These are phyloP conservation scores for Plasmodium malariae DNA, from an alignment of 169 alveolate genomes.

Conservation along the genomic window DNA sequence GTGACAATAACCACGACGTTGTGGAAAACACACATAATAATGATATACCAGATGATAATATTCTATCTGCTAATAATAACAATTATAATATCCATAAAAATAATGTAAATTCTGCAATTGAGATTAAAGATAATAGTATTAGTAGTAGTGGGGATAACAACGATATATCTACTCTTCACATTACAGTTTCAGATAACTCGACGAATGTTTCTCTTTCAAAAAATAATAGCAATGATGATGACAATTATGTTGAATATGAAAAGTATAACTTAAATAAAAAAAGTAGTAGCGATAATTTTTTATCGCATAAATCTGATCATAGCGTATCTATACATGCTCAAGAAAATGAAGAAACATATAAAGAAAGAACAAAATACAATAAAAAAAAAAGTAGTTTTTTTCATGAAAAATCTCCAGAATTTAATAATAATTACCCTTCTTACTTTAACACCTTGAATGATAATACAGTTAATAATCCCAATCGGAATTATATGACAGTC, in stretches of 20 bases:
- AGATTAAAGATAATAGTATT: neutral
- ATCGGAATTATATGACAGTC: neutral
- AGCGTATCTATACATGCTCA: neutral
- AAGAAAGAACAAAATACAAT: constrained; percentile 52
- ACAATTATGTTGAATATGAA: no score
- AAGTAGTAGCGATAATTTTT: neutral
- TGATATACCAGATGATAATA: neutral
- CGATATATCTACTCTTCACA: neutral
- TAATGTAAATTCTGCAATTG: neutral
- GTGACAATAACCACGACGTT: neutral
- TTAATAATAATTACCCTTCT: neutral
- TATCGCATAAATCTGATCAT: neutral
- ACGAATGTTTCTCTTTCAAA: neutral
- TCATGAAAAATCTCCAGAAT: neutral
- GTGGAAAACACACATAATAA: neutral
- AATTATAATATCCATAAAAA: neutral
- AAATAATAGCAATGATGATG: constrained; percentile 22
- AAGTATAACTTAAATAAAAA: neutral
- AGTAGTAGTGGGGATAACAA: constrained; percentile 6
- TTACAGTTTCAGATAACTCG: constrained; percentile 12
- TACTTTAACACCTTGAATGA: neutral
- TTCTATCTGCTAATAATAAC: neutral
- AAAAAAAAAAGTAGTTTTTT: constrained; percentile 58
- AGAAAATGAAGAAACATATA: constrained; percentile 15
- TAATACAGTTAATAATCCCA: neutral